Conservation (phyloP, 2,329 filamentous ascomycete species). For the Arthrobotrys conoides region DNA sequence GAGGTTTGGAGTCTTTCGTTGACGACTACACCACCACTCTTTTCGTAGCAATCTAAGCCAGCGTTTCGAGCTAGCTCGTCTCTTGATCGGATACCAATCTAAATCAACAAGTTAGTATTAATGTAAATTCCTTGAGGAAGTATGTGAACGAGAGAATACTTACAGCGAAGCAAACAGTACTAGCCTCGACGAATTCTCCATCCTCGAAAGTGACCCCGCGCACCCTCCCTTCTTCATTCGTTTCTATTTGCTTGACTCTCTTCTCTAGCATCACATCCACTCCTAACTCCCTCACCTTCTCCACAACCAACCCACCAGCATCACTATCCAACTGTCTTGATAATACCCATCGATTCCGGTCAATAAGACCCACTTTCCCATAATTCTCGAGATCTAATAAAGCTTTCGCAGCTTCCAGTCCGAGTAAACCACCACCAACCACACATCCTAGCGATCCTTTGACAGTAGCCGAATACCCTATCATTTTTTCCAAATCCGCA, state of each 20-base stretch:
- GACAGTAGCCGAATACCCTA: slow-evolving; percentile 77
- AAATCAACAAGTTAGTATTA: slow-evolving; percentile 12
- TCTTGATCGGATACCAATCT: slow-evolving; percentile 84
- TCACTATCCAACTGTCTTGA: slow-evolving; percentile 86
- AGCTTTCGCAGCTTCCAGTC: slow-evolving; percentile 89
- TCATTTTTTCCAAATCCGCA: slow-evolving; percentile 82
- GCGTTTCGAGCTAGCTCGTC: slow-evolving; percentile 81
- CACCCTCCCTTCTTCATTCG: slow-evolving; percentile 77
- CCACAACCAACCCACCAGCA: slow-evolving; percentile 84
- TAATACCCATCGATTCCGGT: slow-evolving; percentile 85
- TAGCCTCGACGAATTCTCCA: slow-evolving; percentile 81
- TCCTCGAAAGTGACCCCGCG: slow-evolving; percentile 84
- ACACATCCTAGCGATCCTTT: slow-evolving; percentile 80
- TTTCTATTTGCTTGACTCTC: slow-evolving; percentile 79
- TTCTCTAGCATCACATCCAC: slow-evolving; percentile 85
- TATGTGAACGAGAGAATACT: slow-evolving; percentile 60
- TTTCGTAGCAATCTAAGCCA: slow-evolving; percentile 79
- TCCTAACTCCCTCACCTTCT: slow-evolving; percentile 83
- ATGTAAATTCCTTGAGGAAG: not conserved
- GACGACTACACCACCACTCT: slow-evolving; percentile 83
- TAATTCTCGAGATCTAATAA: slow-evolving; percentile 88
- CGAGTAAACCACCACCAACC: slow-evolving; percentile 86
- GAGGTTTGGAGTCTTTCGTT: slow-evolving; percentile 78
- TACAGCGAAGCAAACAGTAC: slow-evolving; percentile 85
- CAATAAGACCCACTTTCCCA: slow-evolving; percentile 81